Evolutionary conservation across 1,284 basidiomycete genomes (phyloP), one percentile per base, ranked within the genome.

Genomic region (Ganoderma resinaceum): DNA sequence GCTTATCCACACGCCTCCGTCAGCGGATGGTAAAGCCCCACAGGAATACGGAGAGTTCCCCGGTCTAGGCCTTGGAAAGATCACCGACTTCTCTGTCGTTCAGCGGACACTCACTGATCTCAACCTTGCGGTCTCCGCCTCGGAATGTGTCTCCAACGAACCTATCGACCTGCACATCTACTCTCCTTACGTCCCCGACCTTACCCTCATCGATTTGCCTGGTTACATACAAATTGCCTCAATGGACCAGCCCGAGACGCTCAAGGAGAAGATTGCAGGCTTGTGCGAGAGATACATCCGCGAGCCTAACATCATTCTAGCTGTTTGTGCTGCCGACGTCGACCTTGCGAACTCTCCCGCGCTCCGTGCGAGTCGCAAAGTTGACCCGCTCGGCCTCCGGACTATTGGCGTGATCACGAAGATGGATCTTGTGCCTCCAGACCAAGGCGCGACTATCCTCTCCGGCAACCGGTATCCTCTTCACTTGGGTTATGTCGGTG

Each of bases 331-430:
- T 2, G 97, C 98, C 9, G 97, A 99, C 80, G 98, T 99, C 66
- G 98, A 99, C 83, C 86, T 99, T 9, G 97, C 97, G 69, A 99
- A 99, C 81, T 98, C 96, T 0, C 97, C 98, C 3, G 97, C 98
- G 0, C 83, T 99, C 58, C 87, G 96, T 43, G 96, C 98, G 0
- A 97, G 95, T 78, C 87, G 96, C 58, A 94, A 95, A 72, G 95
- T 99, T 3, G 97, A 99, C 78, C 97, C 97, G 1, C 84, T 99
- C 7, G 97, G 98, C 8, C 84, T 96, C 68, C 90, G 97, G 37
- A 99, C 98, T 0, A 97, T 99, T 74, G 97, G 98, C 38, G 98
- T 99, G 7, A 88, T 99, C 58, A 99, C 98, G 55, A 99, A 99
- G 87, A 98, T 99, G 96, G 97, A 99, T 78, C 85, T 99, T 26